Evolutionary conservation across 441 rosid genomes (phyloP), one percentile per base, ranked within the genome.

Genomic region (Pelargonium cotyledonis): DNA sequence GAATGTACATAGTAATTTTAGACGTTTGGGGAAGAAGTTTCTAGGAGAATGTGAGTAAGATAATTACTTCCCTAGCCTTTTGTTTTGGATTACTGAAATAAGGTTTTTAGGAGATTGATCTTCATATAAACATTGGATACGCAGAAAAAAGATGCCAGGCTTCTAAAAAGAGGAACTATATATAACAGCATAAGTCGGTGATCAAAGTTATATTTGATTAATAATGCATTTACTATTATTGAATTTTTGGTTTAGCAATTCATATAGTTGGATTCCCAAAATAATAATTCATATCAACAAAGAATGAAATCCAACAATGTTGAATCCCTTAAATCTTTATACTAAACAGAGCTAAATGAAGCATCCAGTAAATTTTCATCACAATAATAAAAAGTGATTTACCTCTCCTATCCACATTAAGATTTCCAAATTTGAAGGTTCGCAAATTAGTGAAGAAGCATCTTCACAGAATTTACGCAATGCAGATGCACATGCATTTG

Each of bases 321-420:
- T 55, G 61, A 55, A 55, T 55, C 6, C 11, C 61, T 55, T 18
- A 55, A 49, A 55, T 21, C 19, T 55, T 55, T 55, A 8, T 16
- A 21, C 61, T 8, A 55, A 18, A 60, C 19, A 18, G 64, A 60
- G 64, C 64, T 23, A 3, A 60, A 4, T 9, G 64, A 60, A 60
- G 26, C 38, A 60, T 23, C 38, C 15, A 51, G 5, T 14, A 18
- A 63, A 2, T 60, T 26, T 49, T 49, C 65, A 71, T 57, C 55
- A 68, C 11, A 43, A 58, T 69, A 41, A 63, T 63, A 4, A 14
- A 51, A 69, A 75, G n/a, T 65, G 70, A 76, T 60, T 70, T 79
- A 91, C 99, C 96, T 94, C 97, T 68, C 94, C 95, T 78, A 89
- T 87, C 94, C 95, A 84, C 87, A 94, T 77, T 74, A 94, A 80